phyloP scores from a whole-genome alignment of 2,329 filamentous ascomycete species.

The Coniella vitis region DNA sequence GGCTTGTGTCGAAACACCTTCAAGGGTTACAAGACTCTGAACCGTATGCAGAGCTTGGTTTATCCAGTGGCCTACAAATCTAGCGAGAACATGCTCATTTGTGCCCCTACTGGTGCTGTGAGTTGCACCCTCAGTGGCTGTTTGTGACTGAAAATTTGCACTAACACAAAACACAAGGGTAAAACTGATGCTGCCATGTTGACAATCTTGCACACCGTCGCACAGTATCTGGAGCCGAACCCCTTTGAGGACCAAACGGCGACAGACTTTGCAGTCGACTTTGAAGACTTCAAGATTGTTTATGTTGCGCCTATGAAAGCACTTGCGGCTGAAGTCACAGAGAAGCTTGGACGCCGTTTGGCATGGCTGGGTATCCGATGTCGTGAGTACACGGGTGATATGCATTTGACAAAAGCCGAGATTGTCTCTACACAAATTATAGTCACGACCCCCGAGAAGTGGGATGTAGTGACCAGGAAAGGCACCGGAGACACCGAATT shows the following conservation, averaged over 20 bases:
- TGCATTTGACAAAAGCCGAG: conserved; percentile 96
- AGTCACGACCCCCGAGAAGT: conserved; percentile 97
- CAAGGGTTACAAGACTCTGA: conserved; percentile 85
- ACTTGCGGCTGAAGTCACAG: conserved; percentile 89
- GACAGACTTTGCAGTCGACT: conserved; percentile 72
- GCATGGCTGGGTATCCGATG: conserved; percentile 91
- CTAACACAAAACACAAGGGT: conserved; percentile 43
- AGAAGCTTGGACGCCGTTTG: conserved; percentile 84
- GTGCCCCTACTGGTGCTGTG: conserved; percentile 87
- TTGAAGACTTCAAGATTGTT: conserved; percentile 93
- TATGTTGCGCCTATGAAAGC: conserved; percentile 99
- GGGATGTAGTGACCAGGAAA: conserved; percentile 97
- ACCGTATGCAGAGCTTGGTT: conserved; percentile 96
- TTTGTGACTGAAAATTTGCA: background rate
- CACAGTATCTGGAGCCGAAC: conserved; percentile 75
- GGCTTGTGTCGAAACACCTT: conserved; percentile 88
- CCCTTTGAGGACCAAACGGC: conserved; percentile 68
- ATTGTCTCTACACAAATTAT: conserved; percentile 96
- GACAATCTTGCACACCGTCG: conserved; percentile 83
- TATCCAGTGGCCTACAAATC: conserved; percentile 94
- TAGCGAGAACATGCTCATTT: conserved; percentile 98
- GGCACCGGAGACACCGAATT: conserved; percentile 95
- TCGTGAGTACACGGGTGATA: conserved; percentile 93
- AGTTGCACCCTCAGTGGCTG: conserved; percentile 24
- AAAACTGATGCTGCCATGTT: conserved; percentile 99